Evolutionary conservation across 2,329 filamentous ascomycete species (phyloP), one percentile per base, ranked within the genome.

Genomic region (Trichoderma atroviride): DNA sequence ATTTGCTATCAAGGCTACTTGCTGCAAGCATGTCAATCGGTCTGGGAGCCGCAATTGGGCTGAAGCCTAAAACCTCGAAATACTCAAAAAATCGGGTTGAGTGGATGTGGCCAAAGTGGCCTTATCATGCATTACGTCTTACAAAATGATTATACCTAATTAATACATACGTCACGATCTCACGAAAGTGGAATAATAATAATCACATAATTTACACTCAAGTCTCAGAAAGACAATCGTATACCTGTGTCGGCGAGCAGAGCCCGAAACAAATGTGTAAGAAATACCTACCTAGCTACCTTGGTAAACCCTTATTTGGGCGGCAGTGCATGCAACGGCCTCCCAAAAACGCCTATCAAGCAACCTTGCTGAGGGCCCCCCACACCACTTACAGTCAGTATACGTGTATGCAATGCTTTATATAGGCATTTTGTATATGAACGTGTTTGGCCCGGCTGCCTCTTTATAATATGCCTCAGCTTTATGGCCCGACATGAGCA

Each of bases 71-170:
- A n/a, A 63, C 22, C 16, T 16, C 14, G 9, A 22, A 47, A 31
- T 37, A 14, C 47, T 63, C 60, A 65, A 58, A 58, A 35, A 50
- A 40, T 40, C 40, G 31, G 40, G 40, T 40, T 67, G 24, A 40
- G 27, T 52, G 55, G 29, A 67, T 58, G 40, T 67, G 64, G 64
- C 64, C 64, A 67, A 67, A 47, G 64, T 67, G 64, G 53, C 64
- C 64, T 58, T 47, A 52, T 52, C 22, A 31, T 52, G 47, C 61
- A 64, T 40, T 35, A 37, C 61, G 16, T 35, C 13, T 59, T 59
- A 7, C 40, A 52, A 33, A 59, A 14, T 52, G 1, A 37, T 22
- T 27, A 58, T 59, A 58, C 35, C 37, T 59, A 67, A 59, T 59
- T 37, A 27, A 27, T n/a, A n/a, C n/a, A 59, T 43, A 43, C 55